These are phyloP conservation scores for Oxytropis ochrocephala DNA, from an alignment of 306 rosid species.

Conservation along the genomic window DNA sequence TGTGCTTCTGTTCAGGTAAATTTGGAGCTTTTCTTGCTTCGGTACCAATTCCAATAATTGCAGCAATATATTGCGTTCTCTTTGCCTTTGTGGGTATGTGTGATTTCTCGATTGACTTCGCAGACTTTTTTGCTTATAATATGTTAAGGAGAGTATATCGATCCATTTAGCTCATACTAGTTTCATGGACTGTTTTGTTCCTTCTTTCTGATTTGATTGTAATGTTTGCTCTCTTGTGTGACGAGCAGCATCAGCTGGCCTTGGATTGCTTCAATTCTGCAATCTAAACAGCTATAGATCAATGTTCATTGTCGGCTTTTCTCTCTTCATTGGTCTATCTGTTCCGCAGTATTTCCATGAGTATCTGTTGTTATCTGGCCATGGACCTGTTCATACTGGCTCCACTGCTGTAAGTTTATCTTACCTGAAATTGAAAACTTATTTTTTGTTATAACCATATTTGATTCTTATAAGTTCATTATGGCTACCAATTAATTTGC, in stretches of 20 bases:
- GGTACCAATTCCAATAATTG: constrained; percentile 70
- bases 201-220: not conserved
- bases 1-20: constrained; percentile 54
- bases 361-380: constrained; percentile 35
- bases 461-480: not conserved
- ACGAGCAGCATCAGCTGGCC: constrained; percentile 68
- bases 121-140: no score
- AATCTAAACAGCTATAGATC: constrained; percentile 77
- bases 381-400: constrained; percentile 64
- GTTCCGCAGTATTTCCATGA: constrained; percentile 67
- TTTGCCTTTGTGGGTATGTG: constrained; percentile 75
- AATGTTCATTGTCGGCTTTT: constrained; percentile 72
- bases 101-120: no score
- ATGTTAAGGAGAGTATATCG: no score
- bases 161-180: no score
- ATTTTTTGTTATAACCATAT: not conserved
- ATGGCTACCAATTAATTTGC: constrained; percentile 13
- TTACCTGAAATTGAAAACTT: not conserved
- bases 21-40: constrained; percentile 93
- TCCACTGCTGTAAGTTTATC: constrained; percentile 42
- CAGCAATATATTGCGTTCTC: constrained; percentile 79
- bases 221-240: not conserved
- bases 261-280: constrained; percentile 74
- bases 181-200: not conserved
- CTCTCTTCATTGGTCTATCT: constrained; percentile 80